Conservation (phyloP, 306 rosid species). For the Sphenostylis stenocarpa region DNA sequence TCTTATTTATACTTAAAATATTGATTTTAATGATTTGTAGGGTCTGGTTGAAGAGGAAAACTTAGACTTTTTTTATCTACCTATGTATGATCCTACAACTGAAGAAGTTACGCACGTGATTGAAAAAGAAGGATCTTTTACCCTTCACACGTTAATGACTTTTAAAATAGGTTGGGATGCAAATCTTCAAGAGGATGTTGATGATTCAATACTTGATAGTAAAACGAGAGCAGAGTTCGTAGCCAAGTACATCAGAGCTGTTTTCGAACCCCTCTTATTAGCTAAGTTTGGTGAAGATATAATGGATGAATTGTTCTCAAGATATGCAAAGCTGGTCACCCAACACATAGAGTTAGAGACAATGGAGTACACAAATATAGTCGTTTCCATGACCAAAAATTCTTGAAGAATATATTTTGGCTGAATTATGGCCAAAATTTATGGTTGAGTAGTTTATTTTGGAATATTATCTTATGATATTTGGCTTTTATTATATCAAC, state of each 20-base stretch:
- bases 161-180: constrained; percentile 31
- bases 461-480: too few relatives aligned
- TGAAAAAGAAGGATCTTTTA: constrained; percentile 47
- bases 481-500: too few relatives aligned
- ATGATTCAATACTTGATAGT: neutral
- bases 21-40: constrained; percentile 2
- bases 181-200: neutral
- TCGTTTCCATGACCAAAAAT: constrained; percentile 29
- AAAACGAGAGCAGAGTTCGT: neutral
- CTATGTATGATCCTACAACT: constrained; percentile 34
- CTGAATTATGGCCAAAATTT: too few relatives aligned
- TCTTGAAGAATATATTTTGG: too few relatives aligned
- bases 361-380: constrained; percentile 5
- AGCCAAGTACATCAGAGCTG: constrained; percentile 40
- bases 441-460: too few relatives aligned
- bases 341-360: constrained; percentile 31
- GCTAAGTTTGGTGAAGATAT: constrained; percentile 38
- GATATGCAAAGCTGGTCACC: constrained; percentile 14
- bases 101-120: constrained; percentile 42
- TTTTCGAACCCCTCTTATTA: constrained; percentile 43
- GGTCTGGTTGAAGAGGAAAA: constrained; percentile 39
- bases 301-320: constrained; percentile 47
- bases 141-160: neutral
- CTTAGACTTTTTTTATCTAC: constrained; percentile 41
- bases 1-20: too few relatives aligned